These are phyloP conservation scores for Thymus mandschuricus DNA, from an alignment of 257 asterid species.

Conservation along the genomic window DNA sequence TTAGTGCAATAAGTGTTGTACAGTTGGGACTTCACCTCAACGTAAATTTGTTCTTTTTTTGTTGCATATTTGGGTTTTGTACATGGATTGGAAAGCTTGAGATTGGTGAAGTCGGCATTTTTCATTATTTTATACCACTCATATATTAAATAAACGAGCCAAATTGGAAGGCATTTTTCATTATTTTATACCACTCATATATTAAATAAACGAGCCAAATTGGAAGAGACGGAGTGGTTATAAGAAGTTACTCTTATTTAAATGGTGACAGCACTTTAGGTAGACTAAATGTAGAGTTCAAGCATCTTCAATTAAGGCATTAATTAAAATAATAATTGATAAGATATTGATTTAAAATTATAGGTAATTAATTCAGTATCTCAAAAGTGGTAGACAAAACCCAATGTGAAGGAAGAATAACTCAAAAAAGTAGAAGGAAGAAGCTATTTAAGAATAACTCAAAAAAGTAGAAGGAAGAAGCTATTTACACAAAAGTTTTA, in stretches of 20 bases:
- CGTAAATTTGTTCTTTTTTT: neutral
- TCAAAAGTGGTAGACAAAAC: conserved; percentile 3
- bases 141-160: too few species aligned
- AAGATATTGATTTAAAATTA: too few species aligned
- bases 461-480: neutral
- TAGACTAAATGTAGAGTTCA: neutral
- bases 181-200: too few species aligned
- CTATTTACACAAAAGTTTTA: neutral
- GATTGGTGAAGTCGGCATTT: neutral
- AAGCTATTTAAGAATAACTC: neutral
- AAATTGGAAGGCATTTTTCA: too few species aligned
- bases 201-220: too few species aligned
- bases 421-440: neutral
- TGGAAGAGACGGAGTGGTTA: too few species aligned
- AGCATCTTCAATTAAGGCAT: neutral
- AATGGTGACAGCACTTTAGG: neutral
- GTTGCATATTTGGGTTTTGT: neutral
- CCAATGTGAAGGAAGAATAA: neutral
- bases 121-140: too few species aligned
- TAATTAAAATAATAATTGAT: too few species aligned
- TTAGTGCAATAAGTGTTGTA: neutral
- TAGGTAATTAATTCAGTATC: neutral
- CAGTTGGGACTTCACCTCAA: too few species aligned
- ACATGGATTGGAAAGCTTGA: conserved; percentile 12
- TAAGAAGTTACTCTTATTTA: neutral